Conservation (phyloP, 2,329 filamentous ascomycete genomes). For the Colletotrichum scovillei region DNA sequence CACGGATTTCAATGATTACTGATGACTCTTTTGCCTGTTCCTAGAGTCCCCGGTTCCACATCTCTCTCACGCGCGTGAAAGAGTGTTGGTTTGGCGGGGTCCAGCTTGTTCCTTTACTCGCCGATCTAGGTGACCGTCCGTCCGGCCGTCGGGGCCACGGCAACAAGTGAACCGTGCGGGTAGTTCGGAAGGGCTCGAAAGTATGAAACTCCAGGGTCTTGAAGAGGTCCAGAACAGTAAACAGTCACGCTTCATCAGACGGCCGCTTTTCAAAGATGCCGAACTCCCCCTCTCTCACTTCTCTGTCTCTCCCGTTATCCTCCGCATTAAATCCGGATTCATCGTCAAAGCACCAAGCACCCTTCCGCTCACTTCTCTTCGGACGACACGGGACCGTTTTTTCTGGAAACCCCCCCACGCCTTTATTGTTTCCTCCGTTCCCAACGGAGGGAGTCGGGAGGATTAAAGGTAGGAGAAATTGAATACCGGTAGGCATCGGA, state of each 20-base stretch:
- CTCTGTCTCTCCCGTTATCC: not conserved
- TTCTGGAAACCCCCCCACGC: not conserved
- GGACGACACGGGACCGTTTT: slow-evolving; percentile 30
- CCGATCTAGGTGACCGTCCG: not conserved
- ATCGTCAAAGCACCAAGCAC: not conserved
- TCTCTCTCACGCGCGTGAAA: not conserved
- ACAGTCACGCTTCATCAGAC: not conserved
- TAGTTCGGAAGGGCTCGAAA: slow-evolving; percentile 13
- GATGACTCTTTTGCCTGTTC: not conserved
- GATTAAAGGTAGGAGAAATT: not conserved
- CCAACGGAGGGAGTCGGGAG: slow-evolving; percentile 13
- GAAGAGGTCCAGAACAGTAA: not conserved
- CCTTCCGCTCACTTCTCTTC: not conserved
- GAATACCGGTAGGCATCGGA: not conserved
- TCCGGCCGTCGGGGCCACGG: slow-evolving; percentile 22
- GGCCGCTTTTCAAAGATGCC: slow-evolving; percentile 1
- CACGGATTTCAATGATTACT: not conserved
- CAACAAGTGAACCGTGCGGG: slow-evolving; percentile 22
- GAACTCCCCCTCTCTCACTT: slow-evolving; percentile 11
- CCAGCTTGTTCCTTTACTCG: not conserved
- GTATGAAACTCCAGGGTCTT: not conserved
- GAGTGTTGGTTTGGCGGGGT: not conserved
- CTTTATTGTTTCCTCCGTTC: not conserved
- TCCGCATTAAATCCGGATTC: slow-evolving; percentile 9
- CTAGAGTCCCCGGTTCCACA: too few species aligned